Conservation (phyloP, 495 filamentous ascomycete species). For the Penicillium canescens region DNA sequence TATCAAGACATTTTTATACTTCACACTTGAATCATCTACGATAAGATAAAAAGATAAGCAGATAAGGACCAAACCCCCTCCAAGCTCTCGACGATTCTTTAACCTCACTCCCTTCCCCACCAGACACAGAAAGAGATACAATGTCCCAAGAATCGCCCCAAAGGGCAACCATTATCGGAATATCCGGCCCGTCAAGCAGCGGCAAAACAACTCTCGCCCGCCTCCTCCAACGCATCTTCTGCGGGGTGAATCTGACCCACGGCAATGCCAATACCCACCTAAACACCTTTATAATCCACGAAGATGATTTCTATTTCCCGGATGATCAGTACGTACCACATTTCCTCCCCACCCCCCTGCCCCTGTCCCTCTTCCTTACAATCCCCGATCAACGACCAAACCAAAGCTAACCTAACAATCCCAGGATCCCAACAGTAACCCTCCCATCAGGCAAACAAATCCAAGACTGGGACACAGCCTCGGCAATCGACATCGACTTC, state of each 20-base stretch:
- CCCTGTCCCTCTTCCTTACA: background rate
- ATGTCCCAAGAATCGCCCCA: background rate
- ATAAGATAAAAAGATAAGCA: too few relatives aligned
- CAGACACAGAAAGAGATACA: background rate
- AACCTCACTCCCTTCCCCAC: background rate
- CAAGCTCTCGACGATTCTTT: background rate
- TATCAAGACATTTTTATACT: too few relatives aligned
- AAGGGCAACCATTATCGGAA: slow-evolving; percentile 60
- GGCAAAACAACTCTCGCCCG: slow-evolving; percentile 81
- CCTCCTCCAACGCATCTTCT: slow-evolving; percentile 70
- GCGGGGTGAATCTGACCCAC: slow-evolving; percentile 14
- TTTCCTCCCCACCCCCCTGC: background rate
- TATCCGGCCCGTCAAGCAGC: slow-evolving; percentile 74
- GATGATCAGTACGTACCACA: slow-evolving; percentile 60
- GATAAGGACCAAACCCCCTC: background rate
- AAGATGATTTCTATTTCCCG: slow-evolving; percentile 88
- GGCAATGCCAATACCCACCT: slow-evolving; percentile 5
- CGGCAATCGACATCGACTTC: slow-evolving; percentile 65
- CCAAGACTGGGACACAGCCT: slow-evolving; percentile 85
- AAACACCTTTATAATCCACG: slow-evolving; percentile 74
- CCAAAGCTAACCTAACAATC: background rate
- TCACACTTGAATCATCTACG: too few relatives aligned
- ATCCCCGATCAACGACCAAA: background rate
- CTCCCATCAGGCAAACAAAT: slow-evolving; percentile 49
- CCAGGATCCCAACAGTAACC: slow-evolving; percentile 52